Evolutionary conservation across 352 stramenopile species (phyloP), one percentile per base, ranked within the genome.

Genomic region (Phytophthora tentaculata): DNA sequence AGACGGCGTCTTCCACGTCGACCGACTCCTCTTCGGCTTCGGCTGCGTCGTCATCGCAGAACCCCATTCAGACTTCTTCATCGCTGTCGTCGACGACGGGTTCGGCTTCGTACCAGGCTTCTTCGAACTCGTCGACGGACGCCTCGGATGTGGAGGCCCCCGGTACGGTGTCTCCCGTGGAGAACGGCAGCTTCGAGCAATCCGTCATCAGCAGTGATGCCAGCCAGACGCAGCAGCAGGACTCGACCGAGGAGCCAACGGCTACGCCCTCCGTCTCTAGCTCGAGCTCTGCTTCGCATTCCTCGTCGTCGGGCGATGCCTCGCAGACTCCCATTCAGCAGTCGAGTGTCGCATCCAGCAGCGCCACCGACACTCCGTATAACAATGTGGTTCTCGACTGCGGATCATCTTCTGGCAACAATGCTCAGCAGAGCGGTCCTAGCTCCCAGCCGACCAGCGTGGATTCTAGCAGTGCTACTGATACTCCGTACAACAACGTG

Each of bases 111-210:
- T 70, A 39, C 1, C 47, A 59, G 28, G 17, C 22, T 9, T 58
- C 35, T 43, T 43, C 35, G 35, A 43, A 71, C 56, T 62, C 50
- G 19, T 71, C 64, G 5, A 43, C 56, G 23, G 64, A 67, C 26
- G 57, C 29, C 1, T 59, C 64, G 24, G 57, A 71, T 3, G 64
- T 23, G 5, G n/a, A 29, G 8, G 64, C n/a, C 6, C 56, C 64
- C 16, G 64, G 64, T 13, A 71, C 64, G 43, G 64, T 71, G 24
- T 24, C 64, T 1, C 64, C 64, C 2, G 57, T 66, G 14, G 64
- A 62, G 23, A 59, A 19, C 44, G 64, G 41, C 35, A 71, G 45
- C 35, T 53, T 60, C 14, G 64, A 71, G 43, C 20, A 67, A 44
- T 67, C 64, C 1, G 51, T 58, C 14, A 51, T 67, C 43, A 71